Evolutionary conservation across 306 rosid species (phyloP).

Genomic region (Astragalus glycyphyllos): DNA sequence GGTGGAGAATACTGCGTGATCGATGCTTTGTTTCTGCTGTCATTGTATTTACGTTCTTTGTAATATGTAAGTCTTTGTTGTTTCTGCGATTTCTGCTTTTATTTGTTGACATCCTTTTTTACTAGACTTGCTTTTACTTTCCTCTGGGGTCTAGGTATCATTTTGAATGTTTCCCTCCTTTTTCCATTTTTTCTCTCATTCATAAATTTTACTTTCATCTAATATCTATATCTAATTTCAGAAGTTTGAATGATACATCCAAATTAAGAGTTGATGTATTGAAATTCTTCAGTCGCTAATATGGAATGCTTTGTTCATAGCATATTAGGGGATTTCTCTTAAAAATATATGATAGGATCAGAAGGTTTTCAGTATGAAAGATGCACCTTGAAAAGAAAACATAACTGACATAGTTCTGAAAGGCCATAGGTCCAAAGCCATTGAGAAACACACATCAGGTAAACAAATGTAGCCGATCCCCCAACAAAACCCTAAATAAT

Average conservation of each 20-base stretch:
- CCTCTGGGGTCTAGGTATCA: not conserved
- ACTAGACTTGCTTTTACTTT: constrained; percentile 30
- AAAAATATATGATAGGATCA: constrained; percentile 1
- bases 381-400: constrained; percentile 5
- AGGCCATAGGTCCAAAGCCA: not conserved
- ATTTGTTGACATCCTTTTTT: not conserved
- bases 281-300: constrained; percentile 10
- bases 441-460: constrained; percentile 9
- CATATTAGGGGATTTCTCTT: constrained; percentile 16
- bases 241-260: constrained; percentile 24
- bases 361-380: constrained; percentile 12
- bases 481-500: too few relatives aligned
- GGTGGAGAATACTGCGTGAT: constrained; percentile 79
- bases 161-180: not conserved
- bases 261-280: constrained; percentile 22
- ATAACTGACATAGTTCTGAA: constrained; percentile 7
- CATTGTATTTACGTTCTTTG: constrained; percentile 70
- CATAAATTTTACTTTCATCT: constrained; percentile 21
- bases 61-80: constrained; percentile 69
- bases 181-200: not conserved
- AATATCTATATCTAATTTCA: not conserved
- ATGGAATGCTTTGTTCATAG: constrained; percentile 22
- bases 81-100: constrained; percentile 33
- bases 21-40: constrained; percentile 71
- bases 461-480: constrained; percentile 17